phyloP scores from a whole-genome alignment of 2,329 filamentous ascomycete species.

The Sclerotinia nivalis region DNA sequence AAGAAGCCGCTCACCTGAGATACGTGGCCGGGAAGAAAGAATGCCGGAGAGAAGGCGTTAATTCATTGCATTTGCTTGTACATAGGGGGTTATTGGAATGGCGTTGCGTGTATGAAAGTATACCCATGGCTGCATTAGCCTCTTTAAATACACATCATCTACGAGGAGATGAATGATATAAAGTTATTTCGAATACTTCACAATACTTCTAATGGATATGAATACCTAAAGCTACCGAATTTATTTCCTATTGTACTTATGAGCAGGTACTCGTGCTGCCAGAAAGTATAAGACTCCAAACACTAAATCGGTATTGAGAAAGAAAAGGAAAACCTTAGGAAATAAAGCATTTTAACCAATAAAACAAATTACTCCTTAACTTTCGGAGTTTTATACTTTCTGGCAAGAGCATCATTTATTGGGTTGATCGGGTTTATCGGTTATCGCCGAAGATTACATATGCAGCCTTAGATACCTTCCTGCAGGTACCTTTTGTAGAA shows the following conservation, averaged over 20 bases:
- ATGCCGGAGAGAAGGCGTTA: conserved; percentile 13
- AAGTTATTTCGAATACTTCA: neutral
- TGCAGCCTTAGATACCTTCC: conserved; percentile 11
- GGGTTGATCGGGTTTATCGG: neutral
- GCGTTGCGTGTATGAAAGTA: conserved; percentile 3
- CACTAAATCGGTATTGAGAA: too few species aligned
- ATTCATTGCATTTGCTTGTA: neutral
- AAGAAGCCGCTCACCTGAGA: conserved; percentile 32
- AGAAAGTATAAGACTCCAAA: too few species aligned
- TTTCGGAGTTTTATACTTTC: too few species aligned
- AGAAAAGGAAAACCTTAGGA: too few species aligned
- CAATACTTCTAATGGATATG: neutral
- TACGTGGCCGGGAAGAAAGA: conserved; percentile 11
- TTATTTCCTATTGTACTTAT: neutral
- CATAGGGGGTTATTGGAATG: neutral
- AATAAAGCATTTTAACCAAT: too few species aligned
- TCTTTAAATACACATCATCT: neutral
- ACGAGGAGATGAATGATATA: neutral
- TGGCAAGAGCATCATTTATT: neutral
- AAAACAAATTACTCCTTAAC: too few species aligned
- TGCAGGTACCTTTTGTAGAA: neutral
- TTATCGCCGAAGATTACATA: neutral
- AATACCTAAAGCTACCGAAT: neutral
- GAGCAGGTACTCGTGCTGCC: too few species aligned
- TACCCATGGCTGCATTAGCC: conserved; percentile 6